Evolutionary conservation across 2,329 filamentous ascomycete species (phyloP).

Genomic region (Claviceps sorghi): DNA sequence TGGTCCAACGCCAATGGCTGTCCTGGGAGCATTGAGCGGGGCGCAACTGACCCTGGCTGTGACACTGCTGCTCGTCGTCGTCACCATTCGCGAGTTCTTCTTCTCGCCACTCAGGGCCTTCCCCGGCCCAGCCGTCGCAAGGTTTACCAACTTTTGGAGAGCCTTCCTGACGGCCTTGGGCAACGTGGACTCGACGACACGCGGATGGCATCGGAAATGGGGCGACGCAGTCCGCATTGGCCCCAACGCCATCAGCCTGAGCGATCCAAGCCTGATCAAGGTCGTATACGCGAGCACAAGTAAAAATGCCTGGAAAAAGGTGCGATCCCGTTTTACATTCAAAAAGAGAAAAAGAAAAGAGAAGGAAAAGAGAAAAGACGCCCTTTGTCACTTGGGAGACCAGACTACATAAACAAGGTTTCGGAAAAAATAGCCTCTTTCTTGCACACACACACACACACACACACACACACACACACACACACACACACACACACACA

Average conservation of each 20-base stretch:
- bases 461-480: too few species aligned
- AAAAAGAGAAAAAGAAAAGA: background rate
- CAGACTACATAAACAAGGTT: too few species aligned
- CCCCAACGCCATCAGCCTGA: slow-evolving; percentile 8
- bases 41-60: slow-evolving; percentile 1
- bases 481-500: too few species aligned
- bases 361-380: background rate
- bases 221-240: slow-evolving; percentile 9
- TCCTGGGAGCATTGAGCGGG: background rate
- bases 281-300: slow-evolving; percentile 7
- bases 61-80: background rate
- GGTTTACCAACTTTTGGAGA: slow-evolving; percentile 8
- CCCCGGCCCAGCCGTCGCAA: slow-evolving; percentile 6
- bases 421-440: too few species aligned
- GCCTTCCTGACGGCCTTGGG: slow-evolving; percentile 5
- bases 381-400: background rate
- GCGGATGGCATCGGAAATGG: slow-evolving; percentile 8
- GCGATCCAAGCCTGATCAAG: slow-evolving; percentile 9
- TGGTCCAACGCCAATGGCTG: background rate
- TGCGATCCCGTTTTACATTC: background rate
- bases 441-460: too few species aligned
- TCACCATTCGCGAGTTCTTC: background rate
- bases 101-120: slow-evolving; percentile 8
- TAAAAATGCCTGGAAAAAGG: slow-evolving; percentile 9
- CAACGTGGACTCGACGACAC: slow-evolving; percentile 3